Conservation (phyloP, 345 rosid genomes). For the Bruguiera sexangula region DNA sequence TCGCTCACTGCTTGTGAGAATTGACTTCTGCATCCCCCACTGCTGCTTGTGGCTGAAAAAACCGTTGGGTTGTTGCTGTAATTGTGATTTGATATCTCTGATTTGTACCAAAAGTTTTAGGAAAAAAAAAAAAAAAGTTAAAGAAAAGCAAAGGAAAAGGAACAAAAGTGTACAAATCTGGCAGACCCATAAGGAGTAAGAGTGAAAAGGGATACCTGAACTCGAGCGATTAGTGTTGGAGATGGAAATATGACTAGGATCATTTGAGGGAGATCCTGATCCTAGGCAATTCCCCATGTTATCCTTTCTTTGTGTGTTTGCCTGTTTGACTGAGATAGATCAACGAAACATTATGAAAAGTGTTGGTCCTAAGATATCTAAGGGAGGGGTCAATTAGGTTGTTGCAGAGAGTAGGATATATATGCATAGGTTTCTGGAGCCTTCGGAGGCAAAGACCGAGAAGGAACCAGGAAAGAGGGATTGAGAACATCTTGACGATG, state of each 20-base stretch:
- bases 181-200: neutral
- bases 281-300: slow-evolving; percentile 46
- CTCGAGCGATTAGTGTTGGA: slow-evolving; percentile 5
- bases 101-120: neutral
- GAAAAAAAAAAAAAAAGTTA: neutral
- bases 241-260: slow-evolving; percentile 3
- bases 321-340: neutral
- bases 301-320: neutral
- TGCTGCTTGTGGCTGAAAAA: slow-evolving; percentile 35
- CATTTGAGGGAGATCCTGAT: slow-evolving; percentile 23
- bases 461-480: neutral
- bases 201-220: slow-evolving; percentile 26
- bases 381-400: too few species aligned
- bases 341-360: neutral
- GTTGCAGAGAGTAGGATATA: neutral
- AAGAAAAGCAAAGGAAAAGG: too few species aligned
- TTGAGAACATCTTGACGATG: neutral
- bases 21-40: slow-evolving; percentile 40
- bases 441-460: neutral
- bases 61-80: slow-evolving; percentile 30
- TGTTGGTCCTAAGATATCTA: too few species aligned
- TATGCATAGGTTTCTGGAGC: too few species aligned
- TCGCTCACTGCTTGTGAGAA: slow-evolving; percentile 38
- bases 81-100: slow-evolving; percentile 22
- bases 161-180: neutral